Conservation (phyloP, 768 basidiomycete species). For the Tricholoma sp. region DNA sequence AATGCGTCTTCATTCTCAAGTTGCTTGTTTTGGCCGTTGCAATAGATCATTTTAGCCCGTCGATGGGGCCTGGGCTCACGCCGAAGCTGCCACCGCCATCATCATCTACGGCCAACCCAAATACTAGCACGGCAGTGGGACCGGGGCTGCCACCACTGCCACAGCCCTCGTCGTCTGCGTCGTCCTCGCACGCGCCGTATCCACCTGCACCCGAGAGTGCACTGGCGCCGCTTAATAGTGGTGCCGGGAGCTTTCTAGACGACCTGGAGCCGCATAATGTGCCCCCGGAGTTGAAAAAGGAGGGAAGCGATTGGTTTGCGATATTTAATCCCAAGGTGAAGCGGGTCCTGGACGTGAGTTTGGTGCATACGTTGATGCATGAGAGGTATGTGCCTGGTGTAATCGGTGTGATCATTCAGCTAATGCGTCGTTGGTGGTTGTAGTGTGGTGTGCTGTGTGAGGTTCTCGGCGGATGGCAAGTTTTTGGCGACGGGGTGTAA, state of each 20-base stretch:
- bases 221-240: conserved; percentile 15
- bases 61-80: conserved; percentile 30
- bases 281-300: conserved; percentile 57
- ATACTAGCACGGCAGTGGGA: conserved; percentile 23
- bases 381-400: conserved; percentile 58
- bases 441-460: conserved; percentile 79
- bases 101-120: conserved; percentile 18
- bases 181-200: conserved; percentile 7
- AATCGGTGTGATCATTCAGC: neutral
- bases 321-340: conserved; percentile 82
- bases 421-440: neutral
- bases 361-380: conserved; percentile 87
- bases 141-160: conserved; percentile 33
- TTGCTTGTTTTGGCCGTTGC: neutral
- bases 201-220: conserved; percentile 9
- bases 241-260: conserved; percentile 37
- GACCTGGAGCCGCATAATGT: conserved; percentile 34
- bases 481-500: conserved; percentile 95
- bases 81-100: conserved; percentile 34
- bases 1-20: neutral
- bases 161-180: conserved; percentile 5
- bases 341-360: conserved; percentile 67
- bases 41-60: conserved; percentile 34
- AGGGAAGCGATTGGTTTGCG: conserved; percentile 86
- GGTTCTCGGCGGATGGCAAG: conserved; percentile 91